A percentile compares a stretch with the other conserved stretches of the same genome.
Evolutionary conservation across 2,329 filamentous ascomycete species (phyloP).

Genomic region (Fusarium chaquense): DNA sequence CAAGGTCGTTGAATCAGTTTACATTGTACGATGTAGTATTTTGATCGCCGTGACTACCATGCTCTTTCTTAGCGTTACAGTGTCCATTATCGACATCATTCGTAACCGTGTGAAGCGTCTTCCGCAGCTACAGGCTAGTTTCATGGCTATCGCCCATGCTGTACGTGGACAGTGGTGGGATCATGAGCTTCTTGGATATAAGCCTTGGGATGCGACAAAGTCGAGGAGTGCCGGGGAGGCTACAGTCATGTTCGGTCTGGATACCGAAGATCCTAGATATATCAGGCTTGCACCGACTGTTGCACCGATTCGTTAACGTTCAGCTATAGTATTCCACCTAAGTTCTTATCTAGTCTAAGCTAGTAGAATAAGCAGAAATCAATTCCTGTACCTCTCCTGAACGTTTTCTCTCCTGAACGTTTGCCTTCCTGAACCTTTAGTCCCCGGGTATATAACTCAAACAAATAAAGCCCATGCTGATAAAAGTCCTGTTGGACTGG

Average conservation of each 20-base stretch:
- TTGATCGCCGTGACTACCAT: conserved; percentile 30
- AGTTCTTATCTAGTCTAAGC: not conserved
- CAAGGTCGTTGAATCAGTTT: conserved; percentile 29
- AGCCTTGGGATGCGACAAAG: conserved; percentile 18
- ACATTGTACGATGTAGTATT: conserved; percentile 38
- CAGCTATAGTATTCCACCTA: not conserved
- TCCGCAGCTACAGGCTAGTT: conserved; percentile 36
- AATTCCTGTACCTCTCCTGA: not conserved
- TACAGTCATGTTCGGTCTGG: conserved; percentile 41
- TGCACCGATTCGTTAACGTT: conserved; percentile 26
- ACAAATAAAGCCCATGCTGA: not conserved
- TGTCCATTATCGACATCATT: conserved; percentile 37
- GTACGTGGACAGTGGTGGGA: conserved; percentile 41
- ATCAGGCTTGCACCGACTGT: conserved; percentile 40
- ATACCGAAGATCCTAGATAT: conserved; percentile 27
- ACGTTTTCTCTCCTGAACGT: too few species aligned
- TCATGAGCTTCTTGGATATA: conserved; percentile 23
- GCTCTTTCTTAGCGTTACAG: conserved; percentile 19
- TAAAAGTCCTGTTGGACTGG: not conserved
- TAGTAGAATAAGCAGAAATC: not conserved
- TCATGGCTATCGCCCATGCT: conserved; percentile 37
- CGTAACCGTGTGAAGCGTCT: conserved; percentile 29
- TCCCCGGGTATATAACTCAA: not conserved
- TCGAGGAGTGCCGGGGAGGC: conserved; percentile 8
- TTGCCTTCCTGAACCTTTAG: too few species aligned